Base-by-base conservation (phyloP, 768 basidiomycete species). In the Hericium coralloides region DNA sequence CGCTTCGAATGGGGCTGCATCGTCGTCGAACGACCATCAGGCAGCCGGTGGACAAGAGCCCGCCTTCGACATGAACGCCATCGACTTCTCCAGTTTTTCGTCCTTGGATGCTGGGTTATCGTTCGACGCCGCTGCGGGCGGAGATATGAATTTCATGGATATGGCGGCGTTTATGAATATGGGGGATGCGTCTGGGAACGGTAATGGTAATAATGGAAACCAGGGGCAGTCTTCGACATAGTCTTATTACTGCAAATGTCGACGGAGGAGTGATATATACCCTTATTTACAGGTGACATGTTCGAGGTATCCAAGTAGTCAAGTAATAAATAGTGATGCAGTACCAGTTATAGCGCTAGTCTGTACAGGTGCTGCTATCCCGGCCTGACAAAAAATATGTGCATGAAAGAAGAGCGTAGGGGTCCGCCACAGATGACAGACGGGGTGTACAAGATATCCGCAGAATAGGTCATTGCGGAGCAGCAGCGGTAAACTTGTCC, bases 121-220 rank as follows among this genome's bases (percentile, higher is more conserved):
- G 58, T 78, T 78, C 60, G 68, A 67, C 1, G 65, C 71, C 54
- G 60, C 68, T 31, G 59, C 68, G 48, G 67, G 70, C 45, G n/a
- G 71, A 5, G 79, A 74, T 38, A 73, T 82, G 68, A 73, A 69
- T 58, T 74, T 82, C 59, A 68, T 67, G 50, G 80, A 80, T 60
- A 79, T 85, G 79, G 79, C 80, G 47, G 73, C 75, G 17, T 72
- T 84, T 52, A 67, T 84, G 64, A 73, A 70, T 49, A 77, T 82
- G 69, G 70, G 41, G 18, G 41, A 43, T 8, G 31, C 31, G 31
- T 7, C 31, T 31, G 31, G 31, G 31, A 31, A 31, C 31, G 31
- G 31, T 31, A 31, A 31, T 9, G 26, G 10, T 31, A 31, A 31
- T 31, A 31, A 31, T 31, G 49, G 49, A 12, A 50, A 31, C 49